These are phyloP conservation scores for Leavenworthia alabamica DNA, from an alignment of 345 rosid species.

Conservation along the genomic window DNA sequence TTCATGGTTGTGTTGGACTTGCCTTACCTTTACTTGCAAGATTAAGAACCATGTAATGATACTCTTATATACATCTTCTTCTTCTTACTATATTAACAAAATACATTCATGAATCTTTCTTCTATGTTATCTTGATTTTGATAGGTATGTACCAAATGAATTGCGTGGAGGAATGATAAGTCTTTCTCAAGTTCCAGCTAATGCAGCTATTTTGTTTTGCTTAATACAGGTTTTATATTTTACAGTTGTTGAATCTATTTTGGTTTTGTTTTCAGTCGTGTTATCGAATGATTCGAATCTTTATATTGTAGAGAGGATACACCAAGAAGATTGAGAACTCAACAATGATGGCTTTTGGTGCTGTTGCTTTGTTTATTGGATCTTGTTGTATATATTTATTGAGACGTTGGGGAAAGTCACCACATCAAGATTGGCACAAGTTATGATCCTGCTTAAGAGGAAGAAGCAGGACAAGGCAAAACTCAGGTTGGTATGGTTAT, in stretches of 20 bases:
- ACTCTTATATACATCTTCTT: conserved; percentile 16
- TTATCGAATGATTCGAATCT: neutral
- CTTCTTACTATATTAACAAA: too few relatives aligned
- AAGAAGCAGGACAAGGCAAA: conserved; percentile 4
- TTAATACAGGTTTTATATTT: conserved; percentile 47
- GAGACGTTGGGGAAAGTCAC: conserved; percentile 90
- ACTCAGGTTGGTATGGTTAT: conserved; percentile 14
- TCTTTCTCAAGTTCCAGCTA: conserved; percentile 78
- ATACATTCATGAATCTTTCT: neutral
- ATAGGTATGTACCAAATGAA: conserved; percentile 85
- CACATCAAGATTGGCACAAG: conserved; percentile 75
- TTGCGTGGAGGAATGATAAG: conserved; percentile 95
- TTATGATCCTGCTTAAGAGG: conserved; percentile 31
- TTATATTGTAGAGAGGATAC: conserved; percentile 64
- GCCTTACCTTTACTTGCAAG: conserved; percentile 79
- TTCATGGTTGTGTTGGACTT: conserved; percentile 65
- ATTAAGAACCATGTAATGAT: conserved; percentile 79
- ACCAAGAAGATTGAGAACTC: conserved; percentile 56
- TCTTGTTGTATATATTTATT: conserved; percentile 74
- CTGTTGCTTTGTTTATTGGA: conserved; percentile 58
- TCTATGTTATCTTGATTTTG: conserved; percentile 3
- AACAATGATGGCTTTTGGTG: conserved; percentile 55
- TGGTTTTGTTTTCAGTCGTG: neutral
- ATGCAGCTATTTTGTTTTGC: conserved; percentile 57
- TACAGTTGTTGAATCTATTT: neutral